phyloP scores from a whole-genome alignment of 805 yeast species.

The Pichia nakasei region DNA sequence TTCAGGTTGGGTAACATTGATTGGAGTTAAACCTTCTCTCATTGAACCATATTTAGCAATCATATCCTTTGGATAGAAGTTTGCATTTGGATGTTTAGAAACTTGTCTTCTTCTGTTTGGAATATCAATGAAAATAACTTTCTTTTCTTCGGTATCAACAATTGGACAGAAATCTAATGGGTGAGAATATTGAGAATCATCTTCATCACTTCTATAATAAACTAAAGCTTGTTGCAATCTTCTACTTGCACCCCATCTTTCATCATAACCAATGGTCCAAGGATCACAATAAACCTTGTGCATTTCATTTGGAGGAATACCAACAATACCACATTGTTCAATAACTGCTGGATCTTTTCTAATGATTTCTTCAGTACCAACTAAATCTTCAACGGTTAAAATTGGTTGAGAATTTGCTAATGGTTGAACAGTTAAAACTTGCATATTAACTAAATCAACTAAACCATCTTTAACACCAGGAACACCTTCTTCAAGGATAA shows the following conservation, averaged over 20 bases:
- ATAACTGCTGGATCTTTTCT: slow-evolving; percentile 65
- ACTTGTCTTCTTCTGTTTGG: slow-evolving; percentile 68
- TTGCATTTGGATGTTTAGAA: slow-evolving; percentile 58
- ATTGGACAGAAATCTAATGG: slow-evolving; percentile 80
- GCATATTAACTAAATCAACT: slow-evolving; percentile 44
- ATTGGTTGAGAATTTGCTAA: slow-evolving; percentile 65
- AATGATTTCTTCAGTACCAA: slow-evolving; percentile 52
- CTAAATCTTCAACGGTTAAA: slow-evolving; percentile 60
- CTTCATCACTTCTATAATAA: slow-evolving; percentile 68
- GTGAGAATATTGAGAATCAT: slow-evolving; percentile 59
- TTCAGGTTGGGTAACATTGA: slow-evolving; percentile 67
- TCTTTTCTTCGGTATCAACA: slow-evolving; percentile 60
- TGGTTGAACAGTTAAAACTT: slow-evolving; percentile 38
- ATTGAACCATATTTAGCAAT: slow-evolving; percentile 53
- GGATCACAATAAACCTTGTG: slow-evolving; percentile 55
- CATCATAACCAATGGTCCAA: slow-evolving; percentile 57
- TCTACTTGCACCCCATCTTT: slow-evolving; percentile 67
- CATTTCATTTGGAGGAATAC: slow-evolving; percentile 57
- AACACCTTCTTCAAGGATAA: slow-evolving; percentile 48
- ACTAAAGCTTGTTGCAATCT: slow-evolving; percentile 75
- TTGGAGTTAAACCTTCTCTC: slow-evolving; percentile 58
- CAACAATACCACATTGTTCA: slow-evolving; percentile 62
- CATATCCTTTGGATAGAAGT: slow-evolving; percentile 59
- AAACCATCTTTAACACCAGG: slow-evolving; percentile 65
- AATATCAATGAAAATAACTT: slow-evolving; percentile 67